Evolutionary conservation across 73 alveolate genomes (phyloP), one percentile per base, ranked within the genome.

Genomic region (Blepharisma japonicum): DNA sequence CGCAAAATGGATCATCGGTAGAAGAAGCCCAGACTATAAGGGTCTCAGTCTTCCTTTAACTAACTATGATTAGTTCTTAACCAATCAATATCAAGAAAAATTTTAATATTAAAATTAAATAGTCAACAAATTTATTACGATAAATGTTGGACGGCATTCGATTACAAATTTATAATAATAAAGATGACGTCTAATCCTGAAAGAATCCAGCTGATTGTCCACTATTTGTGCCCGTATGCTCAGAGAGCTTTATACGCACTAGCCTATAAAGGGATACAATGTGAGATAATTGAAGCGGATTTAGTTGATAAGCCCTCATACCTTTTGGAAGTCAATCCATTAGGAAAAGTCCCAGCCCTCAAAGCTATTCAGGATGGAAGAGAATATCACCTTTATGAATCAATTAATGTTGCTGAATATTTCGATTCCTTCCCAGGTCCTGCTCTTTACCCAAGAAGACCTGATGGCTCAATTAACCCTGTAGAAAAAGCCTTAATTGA

Each of bases 391-490:
- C 74, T 61, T 25, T 61, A 61, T 39, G 74, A 61, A 5, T 61
- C 74, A n/a, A 25, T 61, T 5, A n/a, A 61, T 14, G 74, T 61
- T 25, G 14, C 47, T 61, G 50, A 61, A 25, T 61, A 14, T 61
- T 25, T 61, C 14, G 74, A 61, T 25, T 61, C 74, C 6, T 61
- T 61, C 47, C 74, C 74, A 61, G 74, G 74, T 4, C 74, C 74
- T 14, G 14, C 49, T 61, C 47, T 61, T n/a, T 61, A 61, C 23
- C 46, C 46, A n/a, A 61, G 47, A 25, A 61, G 18, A 20, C 47
- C 14, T 8, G 11, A 14, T 2, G 74, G 74, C 23, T 11, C 11
- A 20, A 61, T 18, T 2, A 39, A 61, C 48, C 74, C 74, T 20
- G 47, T 61, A 18, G 74, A 8, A 25, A 61, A 61, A 61, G 14